Percentiles rank a stretch among this genome's conserved stretches.
phyloP scores from a whole-genome alignment of 2,329 filamentous ascomycete species.

The Hypoxylon sp. region DNA sequence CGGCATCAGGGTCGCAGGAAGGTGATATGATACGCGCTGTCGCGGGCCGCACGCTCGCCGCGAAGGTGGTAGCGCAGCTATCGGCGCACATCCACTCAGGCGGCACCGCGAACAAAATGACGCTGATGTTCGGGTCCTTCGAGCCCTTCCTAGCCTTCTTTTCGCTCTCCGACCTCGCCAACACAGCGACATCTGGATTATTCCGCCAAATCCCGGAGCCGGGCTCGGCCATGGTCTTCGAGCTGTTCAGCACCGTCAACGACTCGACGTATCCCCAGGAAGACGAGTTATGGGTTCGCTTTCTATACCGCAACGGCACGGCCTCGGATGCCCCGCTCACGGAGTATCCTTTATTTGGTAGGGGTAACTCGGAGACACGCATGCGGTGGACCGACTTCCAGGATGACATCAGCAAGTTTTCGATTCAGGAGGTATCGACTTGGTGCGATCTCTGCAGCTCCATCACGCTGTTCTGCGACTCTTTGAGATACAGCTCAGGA shows the following conservation, averaged over 20 bases:
- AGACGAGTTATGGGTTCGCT: constrained; percentile 65
- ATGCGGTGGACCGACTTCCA: constrained; percentile 59
- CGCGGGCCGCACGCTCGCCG: constrained; percentile 66
- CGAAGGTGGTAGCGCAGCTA: constrained; percentile 60
- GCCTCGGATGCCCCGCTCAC: constrained; percentile 53
- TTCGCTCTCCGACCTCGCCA: constrained; percentile 62
- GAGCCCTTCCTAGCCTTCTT: constrained; percentile 70
- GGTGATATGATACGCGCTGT: constrained; percentile 62
- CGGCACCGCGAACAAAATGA: constrained; percentile 62
- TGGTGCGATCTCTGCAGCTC: constrained; percentile 63
- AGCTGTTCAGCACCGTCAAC: constrained; percentile 65
- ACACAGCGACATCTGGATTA: constrained; percentile 65
- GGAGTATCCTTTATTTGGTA: constrained; percentile 59
- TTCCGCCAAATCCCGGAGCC: constrained; percentile 70
- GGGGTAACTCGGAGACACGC: constrained; percentile 50
- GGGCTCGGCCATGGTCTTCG: constrained; percentile 81
- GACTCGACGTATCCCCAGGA: constrained; percentile 49
- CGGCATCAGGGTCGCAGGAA: constrained; percentile 64
- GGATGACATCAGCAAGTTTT: constrained; percentile 54
- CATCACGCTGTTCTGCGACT: constrained; percentile 57
- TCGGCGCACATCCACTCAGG: constrained; percentile 57
- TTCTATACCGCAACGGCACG: constrained; percentile 67
- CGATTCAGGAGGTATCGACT: constrained; percentile 50
- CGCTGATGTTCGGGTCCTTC: constrained; percentile 66
- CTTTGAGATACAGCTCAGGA: constrained; percentile 26